These are phyloP conservation scores for Cystobasidiopsis lactophilus DNA, from an alignment of 768 basidiomycete genomes.

Conservation along the genomic window DNA sequence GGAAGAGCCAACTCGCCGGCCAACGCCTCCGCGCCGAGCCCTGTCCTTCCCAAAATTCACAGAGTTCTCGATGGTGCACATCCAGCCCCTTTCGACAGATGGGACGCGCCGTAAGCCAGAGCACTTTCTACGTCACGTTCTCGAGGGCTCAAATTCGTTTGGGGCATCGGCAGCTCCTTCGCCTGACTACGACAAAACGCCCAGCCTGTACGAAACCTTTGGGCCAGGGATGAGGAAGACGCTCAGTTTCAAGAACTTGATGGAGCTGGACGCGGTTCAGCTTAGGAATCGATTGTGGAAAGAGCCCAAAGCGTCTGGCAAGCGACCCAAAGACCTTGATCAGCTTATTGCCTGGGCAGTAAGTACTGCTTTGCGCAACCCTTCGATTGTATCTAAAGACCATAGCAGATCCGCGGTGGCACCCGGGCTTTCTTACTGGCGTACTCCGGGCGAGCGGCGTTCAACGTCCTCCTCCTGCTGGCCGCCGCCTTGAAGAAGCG, in stretches of 20 bases:
- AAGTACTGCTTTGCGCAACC: conserved; percentile 43
- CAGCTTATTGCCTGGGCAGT: conserved; percentile 51
- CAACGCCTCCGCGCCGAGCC: too few species aligned
- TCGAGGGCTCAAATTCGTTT: too few species aligned
- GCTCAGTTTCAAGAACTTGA: conserved; percentile 55
- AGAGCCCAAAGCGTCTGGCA: conserved; percentile 49
- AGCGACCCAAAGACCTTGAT: conserved; percentile 39
- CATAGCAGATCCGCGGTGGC: background rate
- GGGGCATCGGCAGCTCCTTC: too few species aligned
- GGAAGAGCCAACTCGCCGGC: too few species aligned
- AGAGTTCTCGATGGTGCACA: too few species aligned
- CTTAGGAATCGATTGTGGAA: conserved; percentile 42
- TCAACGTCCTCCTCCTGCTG: conserved; percentile 60
- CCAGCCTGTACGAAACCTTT: conserved; percentile 15
- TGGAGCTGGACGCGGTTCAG: conserved; percentile 52
- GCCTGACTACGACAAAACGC: conserved; percentile 10
- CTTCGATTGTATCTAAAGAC: background rate
- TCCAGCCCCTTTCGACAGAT: too few species aligned
- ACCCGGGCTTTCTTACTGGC: conserved; percentile 61
- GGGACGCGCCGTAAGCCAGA: too few species aligned
- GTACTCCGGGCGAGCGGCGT: conserved; percentile 55
- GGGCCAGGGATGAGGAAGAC: conserved; percentile 8
- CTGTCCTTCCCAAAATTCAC: too few species aligned
- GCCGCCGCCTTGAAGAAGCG: conserved; percentile 47
- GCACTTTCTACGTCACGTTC: too few species aligned